Base-by-base conservation (phyloP, 495 filamentous ascomycete genomes). In the Podospora sp. region DNA sequence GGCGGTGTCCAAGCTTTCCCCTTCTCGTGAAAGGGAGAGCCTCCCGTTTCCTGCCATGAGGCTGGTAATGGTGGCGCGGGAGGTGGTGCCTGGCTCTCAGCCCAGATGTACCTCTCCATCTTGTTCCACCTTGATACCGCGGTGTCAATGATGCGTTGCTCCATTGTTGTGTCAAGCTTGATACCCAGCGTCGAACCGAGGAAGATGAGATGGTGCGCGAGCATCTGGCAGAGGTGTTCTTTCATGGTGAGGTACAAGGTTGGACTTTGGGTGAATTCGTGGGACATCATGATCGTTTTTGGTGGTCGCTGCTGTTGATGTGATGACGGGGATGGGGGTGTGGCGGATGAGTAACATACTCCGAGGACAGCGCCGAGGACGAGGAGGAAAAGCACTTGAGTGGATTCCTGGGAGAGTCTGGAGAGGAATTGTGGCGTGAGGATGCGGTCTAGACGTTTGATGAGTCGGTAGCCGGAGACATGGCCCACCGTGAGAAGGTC, bases 161-260 rank as follows among this genome's bases (percentile, higher is more conserved):
- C 75, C 3, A 78, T 20, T 0, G 57, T 64, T 16, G 69, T 69
- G 0, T 74, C 75, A 18, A 78, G 65, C 50, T 69, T 71, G 60
- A 80, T 77, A 1, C 73, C 73, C 5, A 80, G 55, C 52, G 72
- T 69, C 0, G 71, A 73, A 0, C 74, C 77, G 4, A 80, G 60
- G 35, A 69, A 79, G 8, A 78, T 70, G 26, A 79, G 58, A 58
- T 80, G 72, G 35, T 78, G 76, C 1, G 72, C 77, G 26, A 79
- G 68, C 66, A 75, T 79, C 65, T 77, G 76, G 50, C 74, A 72
- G 36, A 79, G 64, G 50, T 75, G 73, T 53, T 74, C 74, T 65
- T 75, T 73, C 67, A 73, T 79, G 35, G 72, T 66, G 26, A 78
- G 35, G 74, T 74, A 76, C 20, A 75, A 65, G 9, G 76, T 78